Conservation (phyloP, 2,329 filamentous ascomycete genomes). For the Didymella sp. region DNA sequence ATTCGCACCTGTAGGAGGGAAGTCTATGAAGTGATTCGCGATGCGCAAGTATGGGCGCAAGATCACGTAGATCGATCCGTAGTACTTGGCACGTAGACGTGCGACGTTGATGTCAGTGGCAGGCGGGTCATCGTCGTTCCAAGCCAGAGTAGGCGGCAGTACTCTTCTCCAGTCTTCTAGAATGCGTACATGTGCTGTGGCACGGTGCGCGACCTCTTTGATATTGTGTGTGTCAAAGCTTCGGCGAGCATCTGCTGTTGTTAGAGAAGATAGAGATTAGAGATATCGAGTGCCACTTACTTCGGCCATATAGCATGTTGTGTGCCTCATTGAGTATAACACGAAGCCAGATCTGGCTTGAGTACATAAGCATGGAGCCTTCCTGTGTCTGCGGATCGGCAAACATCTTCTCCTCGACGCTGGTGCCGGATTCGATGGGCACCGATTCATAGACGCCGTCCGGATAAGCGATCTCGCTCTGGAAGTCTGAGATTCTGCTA, state of each 20-base stretch:
- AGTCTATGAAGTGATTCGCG: constrained; percentile 60
- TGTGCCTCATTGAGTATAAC: constrained; percentile 64
- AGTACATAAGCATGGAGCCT: constrained; percentile 63
- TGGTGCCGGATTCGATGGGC: constrained; percentile 25
- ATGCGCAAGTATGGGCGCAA: constrained; percentile 77
- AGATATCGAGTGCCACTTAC: constrained; percentile 23
- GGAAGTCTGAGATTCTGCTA: constrained; percentile 65
- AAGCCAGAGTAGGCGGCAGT: constrained; percentile 62
- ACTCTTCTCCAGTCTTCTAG: constrained; percentile 62
- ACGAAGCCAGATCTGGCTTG: constrained; percentile 66
- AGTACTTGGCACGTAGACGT: constrained; percentile 90
- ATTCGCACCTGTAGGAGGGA: constrained; percentile 54
- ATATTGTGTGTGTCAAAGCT: constrained; percentile 46
- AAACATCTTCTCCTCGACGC: constrained; percentile 17
- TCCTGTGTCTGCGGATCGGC: constrained; percentile 20
- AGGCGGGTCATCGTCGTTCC: constrained; percentile 72
- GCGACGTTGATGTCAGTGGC: constrained; percentile 80
- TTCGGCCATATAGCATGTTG: constrained; percentile 59
- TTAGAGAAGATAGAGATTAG: constrained; percentile 26
- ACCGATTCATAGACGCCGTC: constrained; percentile 60
- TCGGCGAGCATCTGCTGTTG: constrained; percentile 40
- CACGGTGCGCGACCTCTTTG: constrained; percentile 39
- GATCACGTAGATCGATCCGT: constrained; percentile 88
- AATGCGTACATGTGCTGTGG: constrained; percentile 49
- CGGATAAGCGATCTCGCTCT: constrained; percentile 70